Evolutionary conservation across 768 basidiomycete genomes (phyloP), one percentile per base, ranked within the genome.

Genomic region (Suillus plorans): DNA sequence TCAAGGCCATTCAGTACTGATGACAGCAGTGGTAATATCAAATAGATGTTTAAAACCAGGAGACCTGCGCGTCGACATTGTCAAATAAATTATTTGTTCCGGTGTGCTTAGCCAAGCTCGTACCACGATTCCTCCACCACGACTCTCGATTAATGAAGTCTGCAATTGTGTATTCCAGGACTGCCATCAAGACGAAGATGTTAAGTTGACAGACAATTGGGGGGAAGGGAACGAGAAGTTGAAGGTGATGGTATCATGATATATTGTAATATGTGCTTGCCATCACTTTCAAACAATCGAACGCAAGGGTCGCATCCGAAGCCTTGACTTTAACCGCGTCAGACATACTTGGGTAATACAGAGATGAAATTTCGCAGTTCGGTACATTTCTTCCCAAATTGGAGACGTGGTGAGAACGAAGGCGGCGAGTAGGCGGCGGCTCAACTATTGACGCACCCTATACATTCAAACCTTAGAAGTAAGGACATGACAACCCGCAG

Each of bases 1-100:
- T 90, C 87, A 59, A 88, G 81, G 31, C 90, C 89, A 74, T 89
- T 90, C 58, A 84, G 83, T 16, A 83, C 78, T 20, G 88, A 84
- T 18, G 89, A 89, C 63, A 90, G 74, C n/a, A 91, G 79, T 2
- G 89, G 87, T 18, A 90, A 77, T 18, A 86, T 62, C 39, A 90
- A 78, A 68, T 82, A 85, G 6, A 89, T 63, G 72, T 89, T 89
- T 45, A 89, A 75, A 58, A 81, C 63, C 36, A 88, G 75, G 55
- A 89, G 83, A 34, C 88, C 89, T 88, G 60, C 28, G 41, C 18
- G 41, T 34, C 20, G 5, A 12, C 25, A 44, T 52, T 61, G 28
- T 49, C 56, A 34, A 47, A 10, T 18, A 28, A 16, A 14, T 31
- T 14, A 20, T 42, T 13, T 20, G 12, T 20, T 39, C 41, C 22